These are phyloP conservation scores for Fusarium phyllophilum DNA, from an alignment of 2,329 filamentous ascomycete species.

Conservation along the genomic window DNA sequence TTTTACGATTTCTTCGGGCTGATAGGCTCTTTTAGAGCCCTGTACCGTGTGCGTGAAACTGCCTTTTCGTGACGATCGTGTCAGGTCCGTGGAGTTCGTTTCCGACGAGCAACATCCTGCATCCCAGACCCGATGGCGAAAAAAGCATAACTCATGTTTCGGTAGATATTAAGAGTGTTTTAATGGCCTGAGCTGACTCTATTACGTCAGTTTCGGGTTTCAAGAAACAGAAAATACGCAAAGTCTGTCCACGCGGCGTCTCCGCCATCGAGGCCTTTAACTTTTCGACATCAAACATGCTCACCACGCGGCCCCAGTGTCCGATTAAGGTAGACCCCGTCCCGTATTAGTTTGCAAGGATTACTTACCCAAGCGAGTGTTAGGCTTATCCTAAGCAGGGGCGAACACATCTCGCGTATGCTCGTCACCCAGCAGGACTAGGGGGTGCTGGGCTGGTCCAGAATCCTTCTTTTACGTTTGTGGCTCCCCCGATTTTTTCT, in stretches of 20 bases:
- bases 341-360: not conserved
- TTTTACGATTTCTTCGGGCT: not conserved
- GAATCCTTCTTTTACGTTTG: constrained; percentile 30
- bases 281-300: not conserved
- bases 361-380: not conserved
- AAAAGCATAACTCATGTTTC: not conserved
- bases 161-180: not conserved
- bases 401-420: not conserved
- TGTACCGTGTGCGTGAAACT: constrained; percentile 27
- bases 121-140: not conserved
- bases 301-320: constrained; percentile 8
- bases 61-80: constrained; percentile 6
- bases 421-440: not conserved
- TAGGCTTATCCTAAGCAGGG: constrained; percentile 1
- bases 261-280: not conserved
- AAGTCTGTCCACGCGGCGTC: not conserved
- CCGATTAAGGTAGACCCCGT: constrained; percentile 24
- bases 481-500: not conserved
- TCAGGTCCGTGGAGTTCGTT: constrained; percentile 20
- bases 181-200: not conserved
- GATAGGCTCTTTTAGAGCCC: constrained; percentile 5
- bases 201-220: constrained; percentile 1
- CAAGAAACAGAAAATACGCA: not conserved
- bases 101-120: not conserved
- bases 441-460: not conserved